A percentile compares a stretch with the other conserved stretches of the same genome.
phyloP scores from a whole-genome alignment of 106 monocot species.

The Cymbidium sinense region DNA sequence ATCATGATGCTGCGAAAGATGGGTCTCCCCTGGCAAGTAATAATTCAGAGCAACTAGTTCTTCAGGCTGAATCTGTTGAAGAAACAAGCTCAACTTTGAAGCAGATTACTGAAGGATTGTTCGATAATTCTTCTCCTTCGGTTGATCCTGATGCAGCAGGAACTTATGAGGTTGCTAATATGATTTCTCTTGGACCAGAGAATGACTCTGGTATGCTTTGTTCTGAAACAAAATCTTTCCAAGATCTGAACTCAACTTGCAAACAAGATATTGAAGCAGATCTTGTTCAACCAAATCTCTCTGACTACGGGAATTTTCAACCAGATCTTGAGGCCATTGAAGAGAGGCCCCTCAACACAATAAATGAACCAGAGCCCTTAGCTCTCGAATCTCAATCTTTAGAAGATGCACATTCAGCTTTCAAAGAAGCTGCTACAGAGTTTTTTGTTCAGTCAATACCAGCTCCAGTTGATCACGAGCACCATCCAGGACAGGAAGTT shows the following conservation, averaged over 20 bases:
- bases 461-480: not conserved
- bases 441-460: not conserved
- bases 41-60: too few relatives aligned
- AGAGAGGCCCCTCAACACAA: not conserved
- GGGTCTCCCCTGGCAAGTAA: too few relatives aligned
- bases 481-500: not conserved
- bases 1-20: not conserved
- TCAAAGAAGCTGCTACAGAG: not conserved
- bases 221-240: not conserved
- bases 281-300: too few relatives aligned
- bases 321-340: not conserved
- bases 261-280: not conserved
- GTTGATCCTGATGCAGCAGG: not conserved
- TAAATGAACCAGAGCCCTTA: not conserved
- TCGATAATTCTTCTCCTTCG: not conserved
- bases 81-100: not conserved
- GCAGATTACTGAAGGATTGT: not conserved
- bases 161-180: not conserved
- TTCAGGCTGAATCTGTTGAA: slow-evolving; percentile 5
- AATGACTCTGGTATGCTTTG: not conserved
- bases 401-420: slow-evolving; percentile 17
- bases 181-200: not conserved
- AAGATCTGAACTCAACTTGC: not conserved
- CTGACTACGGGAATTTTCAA: not conserved
- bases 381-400: not conserved